Conservation (phyloP, 257 asterid genomes). For the Plantago major region DNA sequence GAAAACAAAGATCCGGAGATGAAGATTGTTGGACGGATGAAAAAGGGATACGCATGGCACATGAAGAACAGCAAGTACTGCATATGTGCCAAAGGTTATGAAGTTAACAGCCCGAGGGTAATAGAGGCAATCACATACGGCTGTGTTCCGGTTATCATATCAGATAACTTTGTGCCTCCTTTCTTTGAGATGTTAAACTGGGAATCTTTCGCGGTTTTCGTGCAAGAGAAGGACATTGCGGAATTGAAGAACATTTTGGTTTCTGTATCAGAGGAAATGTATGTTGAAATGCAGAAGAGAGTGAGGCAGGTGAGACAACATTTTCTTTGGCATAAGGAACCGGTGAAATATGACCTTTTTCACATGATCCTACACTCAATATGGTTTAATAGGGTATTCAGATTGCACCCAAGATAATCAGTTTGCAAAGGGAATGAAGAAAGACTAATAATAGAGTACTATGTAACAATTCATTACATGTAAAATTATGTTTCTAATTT, state of each 20-base stretch:
- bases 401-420: constrained; percentile 15
- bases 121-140: constrained; percentile 33
- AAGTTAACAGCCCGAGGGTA: constrained; percentile 44
- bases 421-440: too few relatives aligned
- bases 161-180: constrained; percentile 42
- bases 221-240: constrained; percentile 37
- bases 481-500: too few relatives aligned
- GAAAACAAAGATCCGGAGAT: constrained; percentile 39
- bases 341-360: constrained; percentile 34
- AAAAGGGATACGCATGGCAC: constrained; percentile 30
- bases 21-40: constrained; percentile 29
- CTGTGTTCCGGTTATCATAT: constrained; percentile 38
- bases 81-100: constrained; percentile 43
- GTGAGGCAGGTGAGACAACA: constrained; percentile 34
- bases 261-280: constrained; percentile 29
- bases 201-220: constrained; percentile 39
- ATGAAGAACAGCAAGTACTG: constrained; percentile 48
- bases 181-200: constrained; percentile 36
- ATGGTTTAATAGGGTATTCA: constrained; percentile 21
- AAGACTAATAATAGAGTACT: too few relatives aligned
- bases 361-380: constrained; percentile 46
- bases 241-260: constrained; percentile 24
- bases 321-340: constrained; percentile 34
- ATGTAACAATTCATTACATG: too few relatives aligned
- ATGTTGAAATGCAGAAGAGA: constrained; percentile 25